Conservation (phyloP, 163 green algal genomes). For the Scenedesmus sp. region DNA sequence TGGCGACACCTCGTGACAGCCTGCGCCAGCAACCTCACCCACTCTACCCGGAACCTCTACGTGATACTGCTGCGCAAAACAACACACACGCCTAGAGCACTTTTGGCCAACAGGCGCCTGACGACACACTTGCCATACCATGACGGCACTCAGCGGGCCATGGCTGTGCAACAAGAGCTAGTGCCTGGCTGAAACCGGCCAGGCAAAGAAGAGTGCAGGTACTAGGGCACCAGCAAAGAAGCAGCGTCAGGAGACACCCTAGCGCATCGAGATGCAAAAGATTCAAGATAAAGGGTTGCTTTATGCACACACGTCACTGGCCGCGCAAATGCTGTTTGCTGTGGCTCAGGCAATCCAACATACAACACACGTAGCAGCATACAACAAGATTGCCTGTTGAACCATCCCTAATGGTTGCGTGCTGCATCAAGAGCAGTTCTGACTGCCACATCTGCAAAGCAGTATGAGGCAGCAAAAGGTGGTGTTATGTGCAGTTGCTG, state of each 20-base stretch:
- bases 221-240: neutral
- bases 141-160: neutral
- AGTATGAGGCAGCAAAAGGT: neutral
- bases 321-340: neutral
- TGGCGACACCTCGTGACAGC: no score
- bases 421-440: neutral
- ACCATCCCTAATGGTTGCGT: neutral
- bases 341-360: neutral
- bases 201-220: neutral
- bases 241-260: neutral
- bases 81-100: no score
- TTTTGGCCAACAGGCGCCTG: no score
- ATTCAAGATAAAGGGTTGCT: neutral
- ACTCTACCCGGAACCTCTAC: no score
- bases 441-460: neutral
- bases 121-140: neutral
- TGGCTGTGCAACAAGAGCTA: neutral
- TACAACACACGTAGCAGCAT: neutral
- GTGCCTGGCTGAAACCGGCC: neutral
- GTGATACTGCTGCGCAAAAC: no score
- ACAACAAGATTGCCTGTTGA: neutral
- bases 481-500: neutral
- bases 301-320: neutral
- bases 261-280: neutral
- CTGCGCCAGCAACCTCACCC: no score